Conservation (phyloP, 306 rosid genomes). For the Acmispon strigosus region DNA sequence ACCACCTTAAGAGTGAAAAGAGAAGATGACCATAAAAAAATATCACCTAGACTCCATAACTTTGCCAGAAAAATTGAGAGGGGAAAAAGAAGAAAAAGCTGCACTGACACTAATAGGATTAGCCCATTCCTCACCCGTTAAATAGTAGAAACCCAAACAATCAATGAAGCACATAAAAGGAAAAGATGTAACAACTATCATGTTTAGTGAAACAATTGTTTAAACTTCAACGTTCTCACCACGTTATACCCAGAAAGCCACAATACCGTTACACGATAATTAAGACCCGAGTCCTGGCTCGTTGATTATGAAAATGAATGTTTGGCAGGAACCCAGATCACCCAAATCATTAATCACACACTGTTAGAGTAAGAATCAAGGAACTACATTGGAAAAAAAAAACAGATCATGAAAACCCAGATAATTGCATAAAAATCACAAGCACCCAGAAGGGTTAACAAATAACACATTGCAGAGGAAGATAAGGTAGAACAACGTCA, state of each 20-base stretch:
- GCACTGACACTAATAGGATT: neutral
- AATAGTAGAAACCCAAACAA: constrained; percentile 10
- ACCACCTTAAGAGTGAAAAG: neutral
- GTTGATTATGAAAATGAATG: too few species aligned
- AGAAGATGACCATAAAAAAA: neutral
- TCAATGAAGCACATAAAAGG: neutral
- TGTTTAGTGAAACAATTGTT: neutral
- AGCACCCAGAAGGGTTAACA: neutral
- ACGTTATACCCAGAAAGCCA: neutral
- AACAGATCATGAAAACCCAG: constrained; percentile 1
- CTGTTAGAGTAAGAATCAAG: neutral
- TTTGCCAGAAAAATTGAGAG: neutral
- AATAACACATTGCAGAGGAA: neutral
- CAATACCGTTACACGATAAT: neutral
- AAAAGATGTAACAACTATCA: neutral
- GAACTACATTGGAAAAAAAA: constrained; percentile 2
- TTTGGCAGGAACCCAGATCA: neutral
- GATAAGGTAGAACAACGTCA: neutral
- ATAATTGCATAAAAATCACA: neutral
- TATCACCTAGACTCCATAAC: neutral
- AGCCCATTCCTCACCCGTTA: neutral
- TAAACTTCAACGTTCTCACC: neutral
- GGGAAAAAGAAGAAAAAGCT: neutral
- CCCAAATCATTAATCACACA: neutral
- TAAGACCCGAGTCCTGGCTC: neutral